Conservation (phyloP, 1,284 basidiomycete species). For the Heterobasidion parviporum region DNA sequence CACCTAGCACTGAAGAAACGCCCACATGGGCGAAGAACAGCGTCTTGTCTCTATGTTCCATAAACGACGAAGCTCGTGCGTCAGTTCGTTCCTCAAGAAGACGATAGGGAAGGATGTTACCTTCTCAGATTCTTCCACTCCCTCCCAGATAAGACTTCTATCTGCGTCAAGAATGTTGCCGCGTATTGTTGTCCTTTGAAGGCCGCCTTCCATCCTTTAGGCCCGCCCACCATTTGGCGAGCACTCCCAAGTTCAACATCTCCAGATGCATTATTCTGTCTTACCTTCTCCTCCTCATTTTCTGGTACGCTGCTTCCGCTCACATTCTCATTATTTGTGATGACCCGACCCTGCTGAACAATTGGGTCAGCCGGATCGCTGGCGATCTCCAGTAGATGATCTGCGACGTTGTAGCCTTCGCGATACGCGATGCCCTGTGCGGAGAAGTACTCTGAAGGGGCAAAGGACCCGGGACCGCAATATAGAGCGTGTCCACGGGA, state of each 20-base stretch:
- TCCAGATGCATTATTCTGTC: neutral
- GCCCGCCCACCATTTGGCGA: neutral
- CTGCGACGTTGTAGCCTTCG: conserved; percentile 82
- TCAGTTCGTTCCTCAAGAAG: neutral
- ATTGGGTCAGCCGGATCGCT: conserved; percentile 47
- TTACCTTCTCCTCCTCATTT: neutral
- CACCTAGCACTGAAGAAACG: conserved; percentile 65
- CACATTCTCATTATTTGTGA: neutral
- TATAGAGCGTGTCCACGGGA: conserved; percentile 76
- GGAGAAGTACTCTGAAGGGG: conserved; percentile 59
- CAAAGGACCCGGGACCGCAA: conserved; percentile 64
- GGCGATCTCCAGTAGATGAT: conserved; percentile 82
- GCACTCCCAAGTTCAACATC: neutral
- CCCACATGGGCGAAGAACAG: conserved; percentile 72
- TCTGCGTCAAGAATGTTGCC: conserved; percentile 80
- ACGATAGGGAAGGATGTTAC: conserved; percentile 23
- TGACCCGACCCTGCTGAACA: conserved; percentile 18
- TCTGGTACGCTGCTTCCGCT: neutral
- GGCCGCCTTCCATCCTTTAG: conserved; percentile 2
- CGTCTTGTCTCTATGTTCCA: conserved; percentile 60
- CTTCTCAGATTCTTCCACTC: conserved; percentile 78
- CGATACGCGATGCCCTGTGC: conserved; percentile 36
- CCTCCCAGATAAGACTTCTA: conserved; percentile 69
- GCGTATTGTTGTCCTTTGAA: conserved; percentile 29
- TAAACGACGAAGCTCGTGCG: neutral